phyloP scores from a whole-genome alignment of 2,329 filamentous ascomycete species.

The Amauroascus verrucosus region DNA sequence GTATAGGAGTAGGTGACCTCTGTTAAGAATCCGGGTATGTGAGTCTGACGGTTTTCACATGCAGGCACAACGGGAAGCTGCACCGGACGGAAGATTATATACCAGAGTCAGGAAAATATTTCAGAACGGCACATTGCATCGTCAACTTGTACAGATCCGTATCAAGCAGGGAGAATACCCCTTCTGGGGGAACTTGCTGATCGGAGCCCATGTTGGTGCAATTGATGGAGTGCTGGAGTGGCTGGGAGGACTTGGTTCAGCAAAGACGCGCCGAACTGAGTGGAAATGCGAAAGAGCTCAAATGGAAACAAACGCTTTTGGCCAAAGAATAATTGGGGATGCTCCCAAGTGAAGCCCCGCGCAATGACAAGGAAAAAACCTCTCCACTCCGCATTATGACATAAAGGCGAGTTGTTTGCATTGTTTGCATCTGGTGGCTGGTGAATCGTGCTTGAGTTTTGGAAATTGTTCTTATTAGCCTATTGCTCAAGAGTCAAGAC shows the following conservation, averaged over 20 bases:
- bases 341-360: no score
- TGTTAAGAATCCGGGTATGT: conserved; percentile 21
- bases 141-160: conserved; percentile 92
- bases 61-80: neutral
- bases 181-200: conserved; percentile 42
- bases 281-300: no score
- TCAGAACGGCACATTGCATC: conserved; percentile 94
- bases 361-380: neutral
- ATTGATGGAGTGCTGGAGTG: neutral
- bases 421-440: conserved; percentile 9
- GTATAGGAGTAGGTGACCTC: conserved; percentile 88
- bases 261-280: no score
- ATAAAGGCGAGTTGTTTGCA: conserved; percentile 11
- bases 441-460: no score
- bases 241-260: neutral
- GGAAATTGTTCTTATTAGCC: no score
- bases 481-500: no score
- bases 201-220: conserved; percentile 5
- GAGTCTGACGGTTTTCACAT: neutral
- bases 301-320: no score
- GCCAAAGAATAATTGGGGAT: no score
- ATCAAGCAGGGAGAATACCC: conserved; percentile 71
- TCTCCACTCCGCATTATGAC: conserved; percentile 2
- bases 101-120: conserved; percentile 68
- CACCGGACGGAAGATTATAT: neutral